phyloP scores from a whole-genome alignment of 2,329 filamentous ascomycete species.

The Albifimbria verrucaria region DNA sequence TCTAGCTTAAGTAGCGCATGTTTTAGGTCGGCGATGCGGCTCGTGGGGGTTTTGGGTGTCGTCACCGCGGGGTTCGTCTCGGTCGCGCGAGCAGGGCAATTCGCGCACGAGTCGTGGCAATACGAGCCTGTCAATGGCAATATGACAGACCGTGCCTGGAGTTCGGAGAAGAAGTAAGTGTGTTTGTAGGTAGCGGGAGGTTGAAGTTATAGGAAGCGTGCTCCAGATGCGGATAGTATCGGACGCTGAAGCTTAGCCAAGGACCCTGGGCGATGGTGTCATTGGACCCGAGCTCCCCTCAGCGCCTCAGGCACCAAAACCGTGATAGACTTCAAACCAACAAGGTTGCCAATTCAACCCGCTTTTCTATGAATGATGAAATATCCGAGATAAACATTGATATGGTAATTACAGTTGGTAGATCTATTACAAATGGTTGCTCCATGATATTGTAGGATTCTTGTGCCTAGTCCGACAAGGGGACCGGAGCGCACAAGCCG shows the following conservation, averaged over 20 bases:
- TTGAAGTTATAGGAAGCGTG: too few relatives aligned
- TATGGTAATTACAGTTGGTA: too few relatives aligned
- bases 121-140: too few relatives aligned
- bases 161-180: not conserved
- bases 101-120: too few relatives aligned
- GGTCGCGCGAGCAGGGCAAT: not conserved
- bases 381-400: too few relatives aligned
- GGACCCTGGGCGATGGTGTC: not conserved
- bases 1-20: conserved; percentile 9
- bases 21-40: not conserved
- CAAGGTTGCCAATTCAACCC: not conserved
- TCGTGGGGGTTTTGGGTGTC: not conserved
- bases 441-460: too few relatives aligned
- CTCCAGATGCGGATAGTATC: not conserved
- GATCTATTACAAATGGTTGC: too few relatives aligned
- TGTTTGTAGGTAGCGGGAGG: too few relatives aligned
- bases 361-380: not conserved
- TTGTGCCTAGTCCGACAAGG: too few relatives aligned
- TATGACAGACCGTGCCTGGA: not conserved
- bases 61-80: not conserved
- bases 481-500: too few relatives aligned
- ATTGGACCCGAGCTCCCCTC: not conserved
- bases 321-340: not conserved
- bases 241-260: not conserved
- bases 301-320: conserved; percentile 1